A percentile compares a stretch with the other conserved stretches of the same genome.
Evolutionary conservation across 2,329 filamentous ascomycete genomes (phyloP).

Genomic region (Lomentospora prolificans): DNA sequence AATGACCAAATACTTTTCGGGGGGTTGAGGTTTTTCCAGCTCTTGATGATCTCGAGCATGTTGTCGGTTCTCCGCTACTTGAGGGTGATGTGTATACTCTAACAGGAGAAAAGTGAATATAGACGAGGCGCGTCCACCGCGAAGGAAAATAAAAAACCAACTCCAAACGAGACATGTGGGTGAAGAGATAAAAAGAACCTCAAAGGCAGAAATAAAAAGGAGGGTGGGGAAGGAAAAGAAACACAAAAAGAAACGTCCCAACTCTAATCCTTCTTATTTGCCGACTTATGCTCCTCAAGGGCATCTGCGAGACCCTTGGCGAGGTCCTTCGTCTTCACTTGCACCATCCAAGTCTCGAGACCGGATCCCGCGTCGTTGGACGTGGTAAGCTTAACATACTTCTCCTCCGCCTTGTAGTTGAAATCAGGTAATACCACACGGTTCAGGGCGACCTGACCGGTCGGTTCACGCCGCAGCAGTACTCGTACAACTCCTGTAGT

Average conservation of each 20-base stretch:
- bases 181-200: background rate
- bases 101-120: background rate
- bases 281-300: slow-evolving; percentile 43
- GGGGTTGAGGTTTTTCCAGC: background rate
- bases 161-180: no score
- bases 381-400: slow-evolving; percentile 50
- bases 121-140: background rate
- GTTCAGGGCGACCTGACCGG: slow-evolving; percentile 66
- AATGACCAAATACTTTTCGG: background rate
- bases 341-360: slow-evolving; percentile 61
- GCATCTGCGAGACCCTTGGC: slow-evolving; percentile 42
- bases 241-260: background rate
- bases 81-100: background rate
- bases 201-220: background rate
- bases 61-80: background rate
- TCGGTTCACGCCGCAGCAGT: slow-evolving; percentile 64
- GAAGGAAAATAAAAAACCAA: background rate
- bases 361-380: slow-evolving; percentile 47
- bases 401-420: slow-evolving; percentile 51
- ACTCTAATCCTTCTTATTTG: slow-evolving; percentile 33
- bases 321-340: slow-evolving; percentile 55
- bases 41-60: background rate
- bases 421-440: slow-evolving; percentile 51
- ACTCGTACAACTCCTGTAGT: slow-evolving; percentile 56
- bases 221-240: background rate